A percentile compares a stretch with the other conserved stretches of the same genome.
Evolutionary conservation across 805 yeast genomes (phyloP).

Genomic region (Saturnispora diversa): DNA sequence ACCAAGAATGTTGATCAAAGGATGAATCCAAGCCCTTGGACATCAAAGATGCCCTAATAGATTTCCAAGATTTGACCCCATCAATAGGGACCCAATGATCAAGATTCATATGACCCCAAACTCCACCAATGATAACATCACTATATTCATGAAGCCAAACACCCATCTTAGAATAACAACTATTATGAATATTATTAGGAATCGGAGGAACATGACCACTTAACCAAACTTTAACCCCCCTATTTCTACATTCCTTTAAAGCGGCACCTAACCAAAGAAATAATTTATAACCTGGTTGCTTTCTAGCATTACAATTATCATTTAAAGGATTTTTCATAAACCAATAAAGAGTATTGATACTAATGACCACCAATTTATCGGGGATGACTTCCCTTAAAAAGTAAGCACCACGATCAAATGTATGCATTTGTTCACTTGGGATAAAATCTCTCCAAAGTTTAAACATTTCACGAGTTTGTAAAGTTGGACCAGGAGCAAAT

Average conservation of each 20-base stretch:
- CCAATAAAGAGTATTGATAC: conserved; percentile 69
- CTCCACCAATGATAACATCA: conserved; percentile 74
- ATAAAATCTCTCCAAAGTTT: conserved; percentile 66
- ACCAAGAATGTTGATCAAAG: conserved; percentile 20
- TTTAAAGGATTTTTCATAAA: conserved; percentile 75
- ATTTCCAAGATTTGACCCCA: conserved; percentile 56
- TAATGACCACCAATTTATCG: conserved; percentile 63
- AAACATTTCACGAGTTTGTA: conserved; percentile 71
- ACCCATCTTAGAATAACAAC: conserved; percentile 67
- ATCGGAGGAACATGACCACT: conserved; percentile 87
- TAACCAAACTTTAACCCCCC: conserved; percentile 80
- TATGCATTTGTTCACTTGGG: conserved; percentile 70
- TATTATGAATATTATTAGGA: conserved; percentile 63
- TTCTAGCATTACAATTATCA: conserved; percentile 64
- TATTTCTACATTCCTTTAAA: conserved; percentile 59
- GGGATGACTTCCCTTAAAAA: conserved; percentile 76
- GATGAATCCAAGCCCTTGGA: conserved; percentile 17
- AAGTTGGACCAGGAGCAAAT: conserved; percentile 81
- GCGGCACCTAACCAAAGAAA: conserved; percentile 73
- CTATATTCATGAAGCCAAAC: conserved; percentile 80
- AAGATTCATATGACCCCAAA: conserved; percentile 85
- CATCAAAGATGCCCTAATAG: conserved; percentile 27
- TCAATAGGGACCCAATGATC: conserved; percentile 81
- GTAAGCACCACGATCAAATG: conserved; percentile 68
- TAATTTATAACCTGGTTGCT: conserved; percentile 73